Percentiles rank a stretch among this genome's conserved stretches.
Conservation (phyloP, 768 basidiomycete genomes). For the Suillus subalutaceus region DNA sequence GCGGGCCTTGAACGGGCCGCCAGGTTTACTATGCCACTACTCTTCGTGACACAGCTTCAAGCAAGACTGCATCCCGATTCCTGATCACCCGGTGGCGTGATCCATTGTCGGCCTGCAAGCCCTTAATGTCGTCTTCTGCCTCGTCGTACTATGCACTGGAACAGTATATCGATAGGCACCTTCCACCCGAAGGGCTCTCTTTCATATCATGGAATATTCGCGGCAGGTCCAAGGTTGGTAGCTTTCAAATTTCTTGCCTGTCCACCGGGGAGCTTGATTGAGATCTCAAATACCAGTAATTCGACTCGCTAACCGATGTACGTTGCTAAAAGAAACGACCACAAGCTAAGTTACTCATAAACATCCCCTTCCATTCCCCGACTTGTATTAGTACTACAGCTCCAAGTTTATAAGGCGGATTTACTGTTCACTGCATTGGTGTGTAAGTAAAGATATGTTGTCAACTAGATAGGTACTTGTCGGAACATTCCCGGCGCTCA, state of each 20-base stretch:
- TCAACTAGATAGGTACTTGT: no score
- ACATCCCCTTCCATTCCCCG: no score
- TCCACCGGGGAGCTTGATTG: not conserved
- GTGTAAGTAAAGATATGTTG: not conserved
- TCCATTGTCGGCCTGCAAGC: no score
- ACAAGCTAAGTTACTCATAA: not conserved
- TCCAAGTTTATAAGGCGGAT: not conserved
- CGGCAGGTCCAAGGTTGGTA: not conserved
- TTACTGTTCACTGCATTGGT: not conserved
- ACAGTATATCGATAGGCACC: not conserved
- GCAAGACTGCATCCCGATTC: no score
- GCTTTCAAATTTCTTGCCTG: not conserved
- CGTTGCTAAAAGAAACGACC: no score
- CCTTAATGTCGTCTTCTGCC: not conserved
- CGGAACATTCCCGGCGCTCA: no score
- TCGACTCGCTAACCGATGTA: not conserved
- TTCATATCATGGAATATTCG: not conserved
- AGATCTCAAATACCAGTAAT: not conserved
- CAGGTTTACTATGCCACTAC: no score
- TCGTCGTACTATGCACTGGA: not conserved
- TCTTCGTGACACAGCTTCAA: no score
- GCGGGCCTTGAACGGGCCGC: not conserved
- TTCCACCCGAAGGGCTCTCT: not conserved
- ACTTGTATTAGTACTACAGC: not conserved
- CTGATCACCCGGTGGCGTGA: no score